Evolutionary conservation across 2,329 filamentous ascomycete species (phyloP), one percentile per base, ranked within the genome.

Genomic region (Sporothrix sp.): DNA sequence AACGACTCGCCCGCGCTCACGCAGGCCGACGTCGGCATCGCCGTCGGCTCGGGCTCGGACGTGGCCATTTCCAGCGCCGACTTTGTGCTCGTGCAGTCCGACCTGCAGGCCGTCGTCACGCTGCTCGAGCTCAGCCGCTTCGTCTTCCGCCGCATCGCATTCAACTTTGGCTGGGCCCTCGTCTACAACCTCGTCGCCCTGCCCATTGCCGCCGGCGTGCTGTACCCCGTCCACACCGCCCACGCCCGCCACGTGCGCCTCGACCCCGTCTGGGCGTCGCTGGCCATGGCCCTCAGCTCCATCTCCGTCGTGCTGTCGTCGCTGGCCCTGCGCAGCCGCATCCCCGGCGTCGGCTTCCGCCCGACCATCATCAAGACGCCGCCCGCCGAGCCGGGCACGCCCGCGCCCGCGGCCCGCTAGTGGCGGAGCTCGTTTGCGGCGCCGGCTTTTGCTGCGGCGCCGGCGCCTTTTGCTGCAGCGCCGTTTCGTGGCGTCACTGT

Each of bases 221-320:
- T 94, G 52, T 94, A 86, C 64, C 68, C 75, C 2, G 56, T 82
- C 42, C 63, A 60, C 48, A 72, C 71, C 42, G 63, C 65, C 3
- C 60, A 62, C 2, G 75, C 72, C 2, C 62, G 63, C 27, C 84
- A 85, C 62, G 66, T 88, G 18, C 70, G 77, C 54, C 67, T 90
- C 42, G 82, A 87, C 63, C 85, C 85, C 0, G 85, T 86, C 1
- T 96, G 90, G 90, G 91, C 90, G 5, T 84, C 82, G 57, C 67
- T 95, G 63, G 90, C 90, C 1, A 97, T 96, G 91, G 91, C 91
- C 23, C 66, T 90, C 65, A 95, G 89, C 66, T 91, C 85, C 65
- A 82, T 96, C 58, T 93, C 86, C 61, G 90, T 97, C 40, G 85
- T 96, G 46, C 68, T 79, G 62, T 95, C 88, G 64, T 91, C 85